These are phyloP conservation scores for Eucalyptus regnans DNA, from an alignment of 345 rosid species.

Conservation along the genomic window DNA sequence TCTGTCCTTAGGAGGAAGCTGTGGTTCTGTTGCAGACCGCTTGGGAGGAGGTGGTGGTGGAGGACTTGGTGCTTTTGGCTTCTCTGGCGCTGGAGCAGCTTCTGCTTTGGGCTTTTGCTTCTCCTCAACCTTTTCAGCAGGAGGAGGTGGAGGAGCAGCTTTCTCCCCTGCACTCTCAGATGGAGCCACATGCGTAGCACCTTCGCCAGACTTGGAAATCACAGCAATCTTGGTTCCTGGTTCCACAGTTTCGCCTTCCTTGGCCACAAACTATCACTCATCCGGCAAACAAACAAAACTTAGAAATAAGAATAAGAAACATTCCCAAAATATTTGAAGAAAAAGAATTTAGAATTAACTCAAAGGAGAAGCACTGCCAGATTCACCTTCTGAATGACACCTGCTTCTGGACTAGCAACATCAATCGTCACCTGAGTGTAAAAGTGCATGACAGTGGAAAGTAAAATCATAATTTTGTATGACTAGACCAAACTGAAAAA, in stretches of 20 bases:
- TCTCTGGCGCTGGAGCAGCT: conserved; percentile 23
- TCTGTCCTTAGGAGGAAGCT: conserved; percentile 96
- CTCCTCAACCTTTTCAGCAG: conserved; percentile 18
- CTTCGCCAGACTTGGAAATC: conserved; percentile 83
- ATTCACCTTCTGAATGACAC: conserved; percentile 23
- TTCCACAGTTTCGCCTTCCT: conserved; percentile 96
- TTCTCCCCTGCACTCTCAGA: conserved; percentile 44
- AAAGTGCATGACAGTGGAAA: background rate
- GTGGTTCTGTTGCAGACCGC: conserved; percentile 71
- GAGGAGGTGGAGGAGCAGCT: conserved; percentile 36
- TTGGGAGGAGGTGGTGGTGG: conserved; percentile 48
- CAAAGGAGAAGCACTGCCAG: background rate
- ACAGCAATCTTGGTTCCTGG: conserved; percentile 82
- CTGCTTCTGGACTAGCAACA: conserved; percentile 78
- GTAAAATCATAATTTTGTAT: background rate
- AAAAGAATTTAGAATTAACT: background rate
- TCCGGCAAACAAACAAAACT: background rate
- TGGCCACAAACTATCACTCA: conserved; percentile 59
- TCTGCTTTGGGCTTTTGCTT: conserved; percentile 40
- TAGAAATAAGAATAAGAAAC: background rate
- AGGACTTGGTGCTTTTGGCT: conserved; percentile 22
- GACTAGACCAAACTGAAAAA: background rate
- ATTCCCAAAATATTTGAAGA: background rate
- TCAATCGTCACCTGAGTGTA: conserved; percentile 66
- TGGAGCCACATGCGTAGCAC: conserved; percentile 67